Conservation (phyloP, 768 basidiomycete species). For the Tricholomella constricta region DNA sequence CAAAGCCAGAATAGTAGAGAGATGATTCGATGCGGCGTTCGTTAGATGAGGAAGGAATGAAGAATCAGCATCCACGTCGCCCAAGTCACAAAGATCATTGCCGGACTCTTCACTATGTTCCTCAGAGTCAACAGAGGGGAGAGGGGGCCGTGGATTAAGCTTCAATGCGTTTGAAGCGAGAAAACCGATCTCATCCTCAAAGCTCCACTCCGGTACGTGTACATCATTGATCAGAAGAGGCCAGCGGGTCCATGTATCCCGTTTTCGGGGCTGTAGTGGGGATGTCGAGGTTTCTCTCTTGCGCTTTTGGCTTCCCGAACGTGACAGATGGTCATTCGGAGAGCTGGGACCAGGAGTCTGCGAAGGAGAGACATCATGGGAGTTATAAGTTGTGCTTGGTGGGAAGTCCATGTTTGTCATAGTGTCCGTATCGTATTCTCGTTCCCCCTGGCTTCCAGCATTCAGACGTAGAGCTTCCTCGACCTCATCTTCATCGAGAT, state of each 20-base stretch:
- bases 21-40: slow-evolving; percentile 41
- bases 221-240: slow-evolving; percentile 66
- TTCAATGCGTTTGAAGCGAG: slow-evolving; percentile 43
- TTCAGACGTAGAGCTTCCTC: neutral
- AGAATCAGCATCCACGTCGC: slow-evolving; percentile 26
- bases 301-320: slow-evolving; percentile 18
- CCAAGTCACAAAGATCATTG: slow-evolving; percentile 11
- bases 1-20: slow-evolving; percentile 54
- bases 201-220: slow-evolving; percentile 64
- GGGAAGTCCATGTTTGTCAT: slow-evolving; percentile 3
- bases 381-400: slow-evolving; percentile 3
- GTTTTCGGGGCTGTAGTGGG: slow-evolving; percentile 20
- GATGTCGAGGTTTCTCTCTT: slow-evolving; percentile 17
- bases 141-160: slow-evolving; percentile 15
- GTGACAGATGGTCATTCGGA: neutral
- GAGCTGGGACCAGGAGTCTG: slow-evolving; percentile 5
- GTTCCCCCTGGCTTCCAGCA: neutral
- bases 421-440: slow-evolving; percentile 6
- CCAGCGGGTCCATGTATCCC: slow-evolving; percentile 76
- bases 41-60: slow-evolving; percentile 41
- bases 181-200: slow-evolving; percentile 66
- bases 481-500: slow-evolving; percentile 15
- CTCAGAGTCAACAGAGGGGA: slow-evolving; percentile 11
- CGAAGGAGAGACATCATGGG: slow-evolving; percentile 15
- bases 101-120: neutral